A percentile compares a stretch with the other conserved stretches of the same genome.
These are phyloP conservation scores for Conticribra weissflogii DNA, from an alignment of 108 stramenopile genomes.

Conservation along the genomic window DNA sequence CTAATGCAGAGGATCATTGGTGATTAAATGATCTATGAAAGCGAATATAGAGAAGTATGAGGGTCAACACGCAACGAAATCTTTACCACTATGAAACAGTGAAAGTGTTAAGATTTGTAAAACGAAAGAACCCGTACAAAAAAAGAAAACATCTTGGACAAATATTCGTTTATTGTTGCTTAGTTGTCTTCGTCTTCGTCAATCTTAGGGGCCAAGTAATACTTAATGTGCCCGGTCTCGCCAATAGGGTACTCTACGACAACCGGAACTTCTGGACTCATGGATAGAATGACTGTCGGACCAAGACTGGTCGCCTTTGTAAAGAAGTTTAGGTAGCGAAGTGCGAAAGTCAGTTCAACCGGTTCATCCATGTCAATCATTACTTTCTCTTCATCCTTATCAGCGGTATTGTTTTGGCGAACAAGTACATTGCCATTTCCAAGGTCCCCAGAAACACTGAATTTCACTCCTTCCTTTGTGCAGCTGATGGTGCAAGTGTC, in stretches of 20 bases:
- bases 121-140: too few species aligned
- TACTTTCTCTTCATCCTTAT: conserved; percentile 94
- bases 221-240: conserved; percentile 90
- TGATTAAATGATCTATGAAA: too few species aligned
- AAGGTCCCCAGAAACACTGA: conserved; percentile 92
- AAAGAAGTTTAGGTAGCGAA: conserved; percentile 97
- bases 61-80: too few species aligned
- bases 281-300: conserved; percentile 84
- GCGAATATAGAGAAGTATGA: too few species aligned
- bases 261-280: conserved; percentile 97
- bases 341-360: conserved; percentile 97
- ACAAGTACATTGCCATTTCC: conserved; percentile 96
- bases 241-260: conserved; percentile 98
- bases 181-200: conserved; percentile 83
- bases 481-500: conserved; percentile 96
- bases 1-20: too few species aligned
- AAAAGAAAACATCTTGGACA: too few species aligned
- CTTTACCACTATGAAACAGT: too few species aligned
- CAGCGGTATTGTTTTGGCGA: conserved; percentile 83
- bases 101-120: too few species aligned
- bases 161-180: too few species aligned
- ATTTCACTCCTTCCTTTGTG: conserved; percentile 96
- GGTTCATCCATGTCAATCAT: conserved; percentile 97
- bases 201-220: conserved; percentile 99
- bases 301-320: conserved; percentile 96